A percentile compares a stretch with the other conserved stretches of the same genome.
phyloP scores from a whole-genome alignment of 139 green algal species.

The Zygnema circumcarinatum region DNA sequence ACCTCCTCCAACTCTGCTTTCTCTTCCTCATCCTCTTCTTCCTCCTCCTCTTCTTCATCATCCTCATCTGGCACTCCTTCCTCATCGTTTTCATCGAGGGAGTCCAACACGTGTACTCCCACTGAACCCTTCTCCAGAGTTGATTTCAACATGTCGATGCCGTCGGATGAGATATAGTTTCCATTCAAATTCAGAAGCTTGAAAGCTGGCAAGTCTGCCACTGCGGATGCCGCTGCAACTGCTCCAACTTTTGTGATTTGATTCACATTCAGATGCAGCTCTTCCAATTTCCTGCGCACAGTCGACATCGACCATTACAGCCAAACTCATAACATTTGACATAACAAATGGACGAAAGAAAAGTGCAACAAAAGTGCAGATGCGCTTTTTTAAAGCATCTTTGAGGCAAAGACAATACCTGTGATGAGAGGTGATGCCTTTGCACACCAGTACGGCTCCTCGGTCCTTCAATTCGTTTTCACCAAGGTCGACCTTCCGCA shows the following conservation, averaged over 20 bases:
- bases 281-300: conserved; percentile 37
- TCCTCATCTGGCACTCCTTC: conserved; percentile 23
- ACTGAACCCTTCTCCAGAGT: conserved; percentile 1
- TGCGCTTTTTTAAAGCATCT: too few relatives aligned
- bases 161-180: conserved; percentile 45
- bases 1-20: conserved; percentile 16
- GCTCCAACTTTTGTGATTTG: conserved; percentile 21
- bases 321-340: neutral
- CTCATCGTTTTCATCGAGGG: conserved; percentile 51
- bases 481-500: conserved; percentile 24
- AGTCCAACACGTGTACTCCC: conserved; percentile 16
- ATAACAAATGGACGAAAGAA: neutral
- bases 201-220: conserved; percentile 20
- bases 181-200: conserved; percentile 54
- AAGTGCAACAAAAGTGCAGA: neutral
- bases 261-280: conserved; percentile 44
- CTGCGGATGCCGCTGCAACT: conserved; percentile 42
- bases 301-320: conserved; percentile 25
- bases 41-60: conserved; percentile 46
- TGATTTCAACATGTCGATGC: conserved; percentile 37
- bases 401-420: neutral
- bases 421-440: neutral
- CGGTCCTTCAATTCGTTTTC: conserved; percentile 44
- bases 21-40: neutral
- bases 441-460: conserved; percentile 12